phyloP scores from a whole-genome alignment of 2,329 filamentous ascomycete genomes.

The Neodidymelliopsis sp. region DNA sequence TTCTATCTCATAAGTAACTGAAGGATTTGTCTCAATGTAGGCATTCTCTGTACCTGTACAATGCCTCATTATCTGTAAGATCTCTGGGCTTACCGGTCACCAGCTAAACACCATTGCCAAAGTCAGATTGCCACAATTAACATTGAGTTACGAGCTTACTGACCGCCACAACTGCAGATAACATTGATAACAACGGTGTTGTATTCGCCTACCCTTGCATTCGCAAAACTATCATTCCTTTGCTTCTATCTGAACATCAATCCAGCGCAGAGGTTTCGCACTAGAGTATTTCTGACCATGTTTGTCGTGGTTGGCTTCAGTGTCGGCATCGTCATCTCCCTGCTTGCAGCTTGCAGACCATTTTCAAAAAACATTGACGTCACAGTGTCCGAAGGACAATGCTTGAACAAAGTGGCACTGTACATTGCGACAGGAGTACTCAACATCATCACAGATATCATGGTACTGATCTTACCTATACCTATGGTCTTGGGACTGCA shows the following conservation, averaged over 20 bases:
- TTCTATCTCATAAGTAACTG: no score
- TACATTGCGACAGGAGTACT: slow-evolving; percentile 28
- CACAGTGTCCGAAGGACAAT: slow-evolving; percentile 21
- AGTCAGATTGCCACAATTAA: slow-evolving; percentile 4
- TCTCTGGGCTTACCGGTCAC: slow-evolving; percentile 17
- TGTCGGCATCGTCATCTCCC: slow-evolving; percentile 24
- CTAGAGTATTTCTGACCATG: slow-evolving; percentile 20
- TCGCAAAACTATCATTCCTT: slow-evolving; percentile 25
- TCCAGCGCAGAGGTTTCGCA: slow-evolving; percentile 9
- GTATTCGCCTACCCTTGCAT: slow-evolving; percentile 21
- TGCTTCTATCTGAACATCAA: slow-evolving; percentile 22
- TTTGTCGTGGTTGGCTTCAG: slow-evolving; percentile 27
- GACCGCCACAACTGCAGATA: slow-evolving; percentile 5
- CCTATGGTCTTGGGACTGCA: slow-evolving; percentile 24
- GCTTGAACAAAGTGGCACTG: slow-evolving; percentile 24
- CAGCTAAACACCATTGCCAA: slow-evolving; percentile 20
- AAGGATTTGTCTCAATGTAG: slow-evolving; percentile 2
- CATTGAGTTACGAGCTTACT: no score
- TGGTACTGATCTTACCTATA: slow-evolving; percentile 21
- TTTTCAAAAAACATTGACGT: slow-evolving; percentile 27
- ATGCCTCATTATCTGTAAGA: slow-evolving; percentile 19
- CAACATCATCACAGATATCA: slow-evolving; percentile 29
- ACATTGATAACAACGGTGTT: slow-evolving; percentile 22
- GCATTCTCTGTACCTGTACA: slow-evolving; percentile 18
- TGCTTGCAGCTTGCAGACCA: slow-evolving; percentile 26